A percentile compares a stretch with the other conserved stretches of the same genome.
Evolutionary conservation across 2,329 filamentous ascomycete species (phyloP).

Genomic region (Fusarium sp.): DNA sequence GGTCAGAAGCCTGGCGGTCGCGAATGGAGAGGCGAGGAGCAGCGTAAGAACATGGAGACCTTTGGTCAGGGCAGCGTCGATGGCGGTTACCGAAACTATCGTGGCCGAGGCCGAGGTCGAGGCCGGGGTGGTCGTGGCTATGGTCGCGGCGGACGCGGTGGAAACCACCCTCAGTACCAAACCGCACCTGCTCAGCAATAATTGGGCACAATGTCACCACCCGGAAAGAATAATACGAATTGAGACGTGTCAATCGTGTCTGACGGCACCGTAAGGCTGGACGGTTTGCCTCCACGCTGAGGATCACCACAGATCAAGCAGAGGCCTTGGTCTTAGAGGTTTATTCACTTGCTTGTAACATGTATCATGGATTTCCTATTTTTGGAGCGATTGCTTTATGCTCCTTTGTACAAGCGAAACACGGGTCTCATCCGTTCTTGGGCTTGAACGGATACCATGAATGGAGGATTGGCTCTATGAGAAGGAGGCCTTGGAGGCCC

Average conservation of each 20-base stretch:
- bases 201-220: neutral
- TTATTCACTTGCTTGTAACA: conserved; percentile 45
- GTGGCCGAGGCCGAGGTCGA: conserved; percentile 82
- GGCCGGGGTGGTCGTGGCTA: conserved; percentile 63
- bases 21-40: conserved; percentile 92
- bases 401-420: conserved; percentile 27
- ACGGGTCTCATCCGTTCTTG: conserved; percentile 29
- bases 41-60: conserved; percentile 96
- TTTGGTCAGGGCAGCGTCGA: conserved; percentile 98
- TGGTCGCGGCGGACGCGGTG: conserved; percentile 58
- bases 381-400: conserved; percentile 42
- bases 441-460: conserved; percentile 36
- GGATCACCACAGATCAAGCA: conserved; percentile 21
- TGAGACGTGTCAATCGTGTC: conserved; percentile 10
- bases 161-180: conserved; percentile 53
- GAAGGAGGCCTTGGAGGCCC: conserved; percentile 41
- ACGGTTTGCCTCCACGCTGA: conserved; percentile 5
- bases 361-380: conserved; percentile 50
- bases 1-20: conserved; percentile 79
- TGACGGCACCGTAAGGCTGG: conserved; percentile 10
- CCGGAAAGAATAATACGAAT: conserved; percentile 8
- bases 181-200: conserved; percentile 49
- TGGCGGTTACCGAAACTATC: conserved; percentile 79
- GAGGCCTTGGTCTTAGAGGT: conserved; percentile 19
- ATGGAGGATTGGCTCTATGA: conserved; percentile 30